Evolutionary conservation across 2,329 filamentous ascomycete genomes (phyloP).

Genomic region (Botryotinia convoluta): DNA sequence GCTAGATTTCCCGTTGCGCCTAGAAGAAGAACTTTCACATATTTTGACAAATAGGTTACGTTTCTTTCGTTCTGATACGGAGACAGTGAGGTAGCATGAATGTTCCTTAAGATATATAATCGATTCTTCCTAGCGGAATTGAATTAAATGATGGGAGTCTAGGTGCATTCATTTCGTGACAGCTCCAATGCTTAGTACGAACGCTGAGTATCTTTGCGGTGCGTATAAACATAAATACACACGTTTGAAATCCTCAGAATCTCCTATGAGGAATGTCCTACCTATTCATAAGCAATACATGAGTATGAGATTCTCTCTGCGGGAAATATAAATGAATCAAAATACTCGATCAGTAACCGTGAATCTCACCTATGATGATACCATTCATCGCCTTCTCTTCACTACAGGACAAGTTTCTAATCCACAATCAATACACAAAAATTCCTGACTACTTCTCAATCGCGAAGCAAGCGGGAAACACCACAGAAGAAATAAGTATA

Average conservation of each 20-base stretch:
- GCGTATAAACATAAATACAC: neutral
- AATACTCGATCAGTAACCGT: neutral
- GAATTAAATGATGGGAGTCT: neutral
- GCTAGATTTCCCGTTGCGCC: slow-evolving; percentile 44
- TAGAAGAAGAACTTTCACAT: slow-evolving; percentile 41
- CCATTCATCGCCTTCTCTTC: neutral
- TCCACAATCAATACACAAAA: neutral
- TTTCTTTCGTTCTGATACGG: neutral
- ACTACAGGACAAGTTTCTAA: neutral
- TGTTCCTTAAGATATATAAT: neutral
- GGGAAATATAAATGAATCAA: neutral
- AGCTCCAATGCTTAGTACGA: neutral
- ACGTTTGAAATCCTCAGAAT: too few species aligned
- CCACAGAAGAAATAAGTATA: neutral
- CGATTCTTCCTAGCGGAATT: neutral
- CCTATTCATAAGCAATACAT: neutral
- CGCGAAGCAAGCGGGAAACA: neutral
- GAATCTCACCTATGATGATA: neutral
- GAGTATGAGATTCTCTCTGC: neutral
- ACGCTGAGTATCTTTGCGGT: neutral
- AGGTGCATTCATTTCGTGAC: neutral
- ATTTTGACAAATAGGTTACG: slow-evolving; percentile 28
- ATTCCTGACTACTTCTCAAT: neutral
- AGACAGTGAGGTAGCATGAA: neutral
- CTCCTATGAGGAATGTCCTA: too few species aligned